phyloP scores from a whole-genome alignment of 768 basidiomycete species.

The Bullera alba region DNA sequence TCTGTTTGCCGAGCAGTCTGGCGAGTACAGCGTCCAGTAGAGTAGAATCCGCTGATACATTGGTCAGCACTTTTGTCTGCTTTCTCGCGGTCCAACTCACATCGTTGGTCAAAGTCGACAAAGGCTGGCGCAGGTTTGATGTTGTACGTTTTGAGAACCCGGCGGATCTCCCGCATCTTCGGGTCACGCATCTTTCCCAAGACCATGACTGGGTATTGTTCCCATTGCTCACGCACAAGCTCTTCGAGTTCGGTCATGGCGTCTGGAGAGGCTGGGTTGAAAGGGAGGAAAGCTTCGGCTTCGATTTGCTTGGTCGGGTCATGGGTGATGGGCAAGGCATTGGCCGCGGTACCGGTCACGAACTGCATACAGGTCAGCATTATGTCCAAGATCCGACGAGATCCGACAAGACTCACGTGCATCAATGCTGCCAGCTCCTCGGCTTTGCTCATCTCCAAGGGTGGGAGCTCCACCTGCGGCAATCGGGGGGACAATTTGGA shows the following conservation, averaged over 20 bases:
- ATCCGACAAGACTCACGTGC: conserved; percentile 3
- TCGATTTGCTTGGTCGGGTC: conserved; percentile 3
- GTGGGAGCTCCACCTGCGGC: conserved; percentile 3
- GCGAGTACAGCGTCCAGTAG: not conserved
- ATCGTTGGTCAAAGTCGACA: conserved; percentile 32
- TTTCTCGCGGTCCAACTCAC: conserved; percentile 14
- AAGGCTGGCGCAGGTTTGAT: conserved; percentile 24
- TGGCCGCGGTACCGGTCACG: not conserved
- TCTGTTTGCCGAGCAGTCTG: not conserved
- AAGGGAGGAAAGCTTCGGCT: conserved; percentile 22
- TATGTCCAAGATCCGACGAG: conserved; percentile 22
- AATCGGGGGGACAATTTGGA: conserved; percentile 8
- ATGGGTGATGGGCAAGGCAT: not conserved
- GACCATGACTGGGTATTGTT: conserved; percentile 31
- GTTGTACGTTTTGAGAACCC: conserved; percentile 14
- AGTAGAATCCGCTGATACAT: not conserved
- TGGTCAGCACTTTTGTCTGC: not conserved
- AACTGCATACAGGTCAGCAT: conserved; percentile 10
- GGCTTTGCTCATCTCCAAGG: conserved; percentile 13
- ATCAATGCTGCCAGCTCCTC: conserved; percentile 26
- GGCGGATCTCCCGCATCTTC: conserved; percentile 20
- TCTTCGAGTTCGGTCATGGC: conserved; percentile 21
- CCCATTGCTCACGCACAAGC: conserved; percentile 19
- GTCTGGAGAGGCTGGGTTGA: conserved; percentile 14
- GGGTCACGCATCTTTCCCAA: conserved; percentile 34